Evolutionary conservation across 805 yeast genomes (phyloP).

Genomic region (Candida krabiensis): DNA sequence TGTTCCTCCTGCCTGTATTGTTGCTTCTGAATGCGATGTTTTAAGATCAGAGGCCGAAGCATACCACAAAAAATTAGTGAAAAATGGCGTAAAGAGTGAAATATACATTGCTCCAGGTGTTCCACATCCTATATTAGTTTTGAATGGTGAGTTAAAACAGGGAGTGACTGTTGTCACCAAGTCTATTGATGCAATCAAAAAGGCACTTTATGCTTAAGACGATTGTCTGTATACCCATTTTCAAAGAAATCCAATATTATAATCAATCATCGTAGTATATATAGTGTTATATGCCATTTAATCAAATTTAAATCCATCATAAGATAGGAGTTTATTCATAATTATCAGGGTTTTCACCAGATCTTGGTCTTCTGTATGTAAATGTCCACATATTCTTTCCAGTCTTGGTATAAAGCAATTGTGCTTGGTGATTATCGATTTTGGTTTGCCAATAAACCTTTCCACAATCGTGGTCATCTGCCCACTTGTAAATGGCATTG

Average conservation of each 20-base stretch:
- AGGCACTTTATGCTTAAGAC: constrained; percentile 30
- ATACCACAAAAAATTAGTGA: constrained; percentile 38
- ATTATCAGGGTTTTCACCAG: constrained; percentile 9
- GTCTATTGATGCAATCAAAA: constrained; percentile 31
- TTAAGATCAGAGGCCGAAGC: constrained; percentile 44
- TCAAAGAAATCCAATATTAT: no score
- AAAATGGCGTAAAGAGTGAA: constrained; percentile 37
- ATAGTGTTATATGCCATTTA: no score
- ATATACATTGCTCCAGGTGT: constrained; percentile 40
- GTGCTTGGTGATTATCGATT: constrained; percentile 55
- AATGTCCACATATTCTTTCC: constrained; percentile 43
- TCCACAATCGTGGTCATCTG: constrained; percentile 41
- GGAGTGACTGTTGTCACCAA: constrained; percentile 36
- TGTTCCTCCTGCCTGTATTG: constrained; percentile 42
- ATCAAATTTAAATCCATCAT: no score
- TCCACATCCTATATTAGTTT: constrained; percentile 51
- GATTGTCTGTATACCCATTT: background rate
- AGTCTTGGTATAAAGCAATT: constrained; percentile 51
- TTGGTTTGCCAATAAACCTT: constrained; percentile 57
- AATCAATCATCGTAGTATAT: no score
- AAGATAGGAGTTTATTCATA: no score
- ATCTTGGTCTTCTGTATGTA: constrained; percentile 34
- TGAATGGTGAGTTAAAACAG: constrained; percentile 40
- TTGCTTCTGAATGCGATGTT: constrained; percentile 45
- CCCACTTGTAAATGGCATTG: constrained; percentile 46